These are phyloP conservation scores for Suaeda aralocaspica DNA, from an alignment of 148 eudicot species.

Conservation along the genomic window DNA sequence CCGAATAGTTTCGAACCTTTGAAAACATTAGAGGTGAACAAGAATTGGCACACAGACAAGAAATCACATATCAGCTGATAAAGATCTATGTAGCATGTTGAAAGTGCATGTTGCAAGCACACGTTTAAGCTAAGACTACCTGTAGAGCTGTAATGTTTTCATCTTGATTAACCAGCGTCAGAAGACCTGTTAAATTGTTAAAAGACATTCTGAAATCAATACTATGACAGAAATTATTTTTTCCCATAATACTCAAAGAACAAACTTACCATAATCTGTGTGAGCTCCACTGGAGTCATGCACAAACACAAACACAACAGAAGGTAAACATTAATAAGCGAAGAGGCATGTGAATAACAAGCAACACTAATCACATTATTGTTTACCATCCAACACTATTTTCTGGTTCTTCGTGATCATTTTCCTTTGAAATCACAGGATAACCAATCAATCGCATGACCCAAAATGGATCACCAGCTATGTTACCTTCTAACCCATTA, in stretches of 20 bases:
- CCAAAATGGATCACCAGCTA: conserved; percentile 94
- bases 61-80: background rate
- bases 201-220: conserved; percentile 9
- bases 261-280: conserved; percentile 80
- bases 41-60: background rate
- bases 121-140: conserved; percentile 32
- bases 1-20: conserved; percentile 81
- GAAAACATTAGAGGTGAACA: conserved; percentile 15
- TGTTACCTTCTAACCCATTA: conserved; percentile 63
- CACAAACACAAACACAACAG: conserved; percentile 18
- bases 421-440: conserved; percentile 45
- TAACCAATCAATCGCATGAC: conserved; percentile 89
- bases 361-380: background rate
- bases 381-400: conserved; percentile 77
- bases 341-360: background rate
- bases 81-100: background rate
- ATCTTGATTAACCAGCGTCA: conserved; percentile 91
- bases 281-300: conserved; percentile 76
- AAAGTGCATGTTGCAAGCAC: background rate
- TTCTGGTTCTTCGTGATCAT: conserved; percentile 37
- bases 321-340: conserved; percentile 13
- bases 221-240: conserved; percentile 3
- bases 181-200: conserved; percentile 60
- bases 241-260: background rate
- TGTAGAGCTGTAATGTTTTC: conserved; percentile 81